Evolutionary conservation across 345 rosid species (phyloP), one percentile per base, ranked within the genome.

Genomic region (Eucalyptus camaldulensis): DNA sequence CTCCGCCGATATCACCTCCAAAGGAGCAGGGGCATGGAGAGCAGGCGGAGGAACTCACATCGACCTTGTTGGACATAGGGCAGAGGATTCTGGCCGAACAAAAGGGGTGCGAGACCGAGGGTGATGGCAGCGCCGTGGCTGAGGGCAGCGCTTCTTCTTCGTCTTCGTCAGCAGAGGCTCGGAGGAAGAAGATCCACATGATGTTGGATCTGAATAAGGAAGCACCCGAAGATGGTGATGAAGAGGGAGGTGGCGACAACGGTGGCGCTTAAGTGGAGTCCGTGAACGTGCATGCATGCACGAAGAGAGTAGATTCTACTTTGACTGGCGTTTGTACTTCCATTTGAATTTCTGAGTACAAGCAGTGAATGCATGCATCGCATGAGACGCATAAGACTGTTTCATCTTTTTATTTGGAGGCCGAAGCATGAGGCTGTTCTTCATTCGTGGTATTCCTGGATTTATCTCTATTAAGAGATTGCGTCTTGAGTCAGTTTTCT

Each of bases 1-100:
- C 95, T 14, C 94, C 91, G 8, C 92, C 83, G 3, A 88, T 89
- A 2, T 86, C 91, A n/a, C 85, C 87, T 5, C 90, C 88, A 4
- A 13, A 49, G 37, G 29, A n/a, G 43, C 49, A 49, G 31, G 86
- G 53, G 85, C 16, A 65, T 72, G 24, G 43, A 31, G 56, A 89
- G 65, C 62, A 87, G 5, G 90, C 87, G 24, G 81, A 33, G 65
- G 88, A 86, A 29, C 80, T 33, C 44, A 90, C 4, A 44, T 69
- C 91, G 37, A 29, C 45, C 8, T 65, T 81, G 17, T 80, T 87
- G 6, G 56, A 69, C 81, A 40, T 50, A 16, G 88, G 88, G 80
- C 85, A 37, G 45, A 67, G 33, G 13, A 60, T 45, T 25, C 40
- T 54, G 4, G 6, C 49, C 2, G 62, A 53, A 12, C 10, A 80